phyloP scores from a whole-genome alignment of 139 green algal species.

The Chlorella sp. region DNA sequence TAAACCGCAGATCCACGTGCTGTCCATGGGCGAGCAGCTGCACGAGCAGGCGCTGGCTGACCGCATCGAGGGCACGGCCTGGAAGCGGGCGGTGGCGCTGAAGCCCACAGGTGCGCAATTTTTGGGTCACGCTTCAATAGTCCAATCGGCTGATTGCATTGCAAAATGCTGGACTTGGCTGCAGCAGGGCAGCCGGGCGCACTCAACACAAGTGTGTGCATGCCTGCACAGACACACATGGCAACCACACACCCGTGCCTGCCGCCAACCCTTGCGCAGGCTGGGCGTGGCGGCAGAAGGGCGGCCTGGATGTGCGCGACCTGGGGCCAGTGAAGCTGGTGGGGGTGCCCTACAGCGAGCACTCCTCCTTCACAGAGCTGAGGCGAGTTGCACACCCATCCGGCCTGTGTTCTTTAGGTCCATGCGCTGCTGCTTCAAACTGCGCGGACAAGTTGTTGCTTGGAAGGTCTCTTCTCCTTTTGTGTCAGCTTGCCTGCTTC shows the following conservation, averaged over 20 bases:
- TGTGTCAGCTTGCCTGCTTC: too few species aligned
- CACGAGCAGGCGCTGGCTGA: slow-evolving; percentile 46
- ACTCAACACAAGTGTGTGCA: too few species aligned
- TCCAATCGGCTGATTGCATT: too few species aligned
- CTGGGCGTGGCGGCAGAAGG: slow-evolving; percentile 59
- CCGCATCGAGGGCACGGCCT: slow-evolving; percentile 27
- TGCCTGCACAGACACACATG: too few species aligned
- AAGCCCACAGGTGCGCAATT: slow-evolving; percentile 59
- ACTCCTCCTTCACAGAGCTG: slow-evolving; percentile 58
- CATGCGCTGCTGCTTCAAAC: too few species aligned
- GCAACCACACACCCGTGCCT: not conserved
- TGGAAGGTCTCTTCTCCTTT: too few species aligned
- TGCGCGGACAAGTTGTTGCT: too few species aligned
- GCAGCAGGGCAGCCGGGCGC: too few species aligned
- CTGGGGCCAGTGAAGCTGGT: slow-evolving; percentile 55
- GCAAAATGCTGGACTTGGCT: too few species aligned
- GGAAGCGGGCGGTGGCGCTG: slow-evolving; percentile 63
- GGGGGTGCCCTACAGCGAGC: slow-evolving; percentile 67
- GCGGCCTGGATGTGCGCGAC: slow-evolving; percentile 37
- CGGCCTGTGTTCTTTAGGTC: not conserved
- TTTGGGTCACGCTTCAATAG: not conserved
- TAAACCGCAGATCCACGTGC: slow-evolving; percentile 46
- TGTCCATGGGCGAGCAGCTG: slow-evolving; percentile 55
- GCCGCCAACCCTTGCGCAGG: slow-evolving; percentile 43
- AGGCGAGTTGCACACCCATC: not conserved